phyloP scores from a whole-genome alignment of 2,329 filamentous ascomycete genomes.

The Blastomyces parvus region DNA sequence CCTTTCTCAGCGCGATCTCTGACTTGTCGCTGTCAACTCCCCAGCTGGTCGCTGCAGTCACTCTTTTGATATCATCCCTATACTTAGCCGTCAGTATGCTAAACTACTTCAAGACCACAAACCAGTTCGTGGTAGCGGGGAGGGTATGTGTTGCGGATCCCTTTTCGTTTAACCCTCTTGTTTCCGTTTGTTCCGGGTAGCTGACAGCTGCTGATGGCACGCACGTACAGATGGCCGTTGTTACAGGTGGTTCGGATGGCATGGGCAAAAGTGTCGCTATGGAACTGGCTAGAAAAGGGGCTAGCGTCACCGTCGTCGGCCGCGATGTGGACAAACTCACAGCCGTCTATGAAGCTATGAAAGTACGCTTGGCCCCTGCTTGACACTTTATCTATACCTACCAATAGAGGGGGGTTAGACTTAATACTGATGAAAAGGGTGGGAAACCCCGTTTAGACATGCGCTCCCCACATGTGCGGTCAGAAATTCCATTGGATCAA shows the following conservation, averaged over 20 bases:
- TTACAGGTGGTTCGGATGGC: conserved; percentile 88
- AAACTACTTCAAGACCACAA: conserved; percentile 40
- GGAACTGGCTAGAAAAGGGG: conserved; percentile 70
- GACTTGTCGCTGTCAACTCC: conserved; percentile 14
- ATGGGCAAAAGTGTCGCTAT: conserved; percentile 71
- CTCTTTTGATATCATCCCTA: conserved; percentile 22
- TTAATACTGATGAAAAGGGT: not conserved
- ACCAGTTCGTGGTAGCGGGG: conserved; percentile 76
- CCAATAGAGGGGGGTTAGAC: not conserved
- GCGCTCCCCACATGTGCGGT: conserved; percentile 52
- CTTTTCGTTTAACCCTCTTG: conserved; percentile 2
- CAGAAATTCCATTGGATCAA: conserved; percentile 79
- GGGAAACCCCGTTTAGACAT: conserved; percentile 39
- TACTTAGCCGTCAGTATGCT: conserved; percentile 33
- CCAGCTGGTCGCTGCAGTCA: conserved; percentile 10
- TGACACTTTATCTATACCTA: not conserved
- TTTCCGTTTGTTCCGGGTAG: conserved; percentile 7
- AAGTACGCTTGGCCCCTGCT: conserved; percentile 36
- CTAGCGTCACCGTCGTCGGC: conserved; percentile 76
- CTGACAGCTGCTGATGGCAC: conserved; percentile 1
- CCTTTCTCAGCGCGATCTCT: not conserved
- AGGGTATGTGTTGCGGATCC: conserved; percentile 47
- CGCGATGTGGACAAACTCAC: conserved; percentile 68
- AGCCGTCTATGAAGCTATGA: conserved; percentile 55
- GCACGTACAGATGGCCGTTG: conserved; percentile 60